Percentiles rank a stretch among this genome's conserved stretches.
phyloP scores from a whole-genome alignment of 75 land plant genomes.

The Cupressus sempervirens region DNA sequence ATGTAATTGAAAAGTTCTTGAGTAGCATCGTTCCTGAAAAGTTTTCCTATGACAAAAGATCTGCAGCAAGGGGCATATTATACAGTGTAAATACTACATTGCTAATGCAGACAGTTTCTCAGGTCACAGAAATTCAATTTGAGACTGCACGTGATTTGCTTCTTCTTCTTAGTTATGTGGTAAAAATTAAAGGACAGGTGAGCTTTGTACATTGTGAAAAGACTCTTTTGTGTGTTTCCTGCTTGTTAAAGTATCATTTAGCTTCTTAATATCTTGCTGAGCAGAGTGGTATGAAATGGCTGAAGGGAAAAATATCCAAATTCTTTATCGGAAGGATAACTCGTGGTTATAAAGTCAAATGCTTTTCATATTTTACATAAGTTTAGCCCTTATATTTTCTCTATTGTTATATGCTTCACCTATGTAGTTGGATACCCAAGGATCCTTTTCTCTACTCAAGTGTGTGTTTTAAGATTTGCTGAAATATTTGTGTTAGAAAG shows the following conservation, averaged over 20 bases:
- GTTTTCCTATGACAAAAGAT: neutral
- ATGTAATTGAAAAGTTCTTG: constrained; percentile 51
- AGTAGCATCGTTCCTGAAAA: constrained; percentile 40
- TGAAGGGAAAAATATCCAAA: neutral
- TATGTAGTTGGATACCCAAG: neutral
- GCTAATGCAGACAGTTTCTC: constrained; percentile 63
- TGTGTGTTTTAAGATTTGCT: neutral
- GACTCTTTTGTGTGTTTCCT: neutral
- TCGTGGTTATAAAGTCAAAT: neutral
- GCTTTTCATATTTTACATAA: neutral
- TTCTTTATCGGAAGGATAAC: neutral
- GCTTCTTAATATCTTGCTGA: neutral
- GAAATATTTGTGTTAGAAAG: neutral
- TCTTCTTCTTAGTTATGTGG: constrained; percentile 64
- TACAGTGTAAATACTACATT: constrained; percentile 31
- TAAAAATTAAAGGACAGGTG: constrained; percentile 70
- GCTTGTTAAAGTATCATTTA: neutral
- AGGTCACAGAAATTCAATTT: constrained; percentile 75
- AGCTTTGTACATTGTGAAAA: neutral
- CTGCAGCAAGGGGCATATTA: constrained; percentile 10
- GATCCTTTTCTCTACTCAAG: neutral
- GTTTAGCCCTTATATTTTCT: neutral
- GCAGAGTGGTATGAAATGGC: neutral
- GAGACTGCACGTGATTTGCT: constrained; percentile 76
- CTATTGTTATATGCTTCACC: neutral